These are phyloP conservation scores for Mortierella sp. DNA, from an alignment of 371 early-diverging fungal species.

Conservation along the genomic window DNA sequence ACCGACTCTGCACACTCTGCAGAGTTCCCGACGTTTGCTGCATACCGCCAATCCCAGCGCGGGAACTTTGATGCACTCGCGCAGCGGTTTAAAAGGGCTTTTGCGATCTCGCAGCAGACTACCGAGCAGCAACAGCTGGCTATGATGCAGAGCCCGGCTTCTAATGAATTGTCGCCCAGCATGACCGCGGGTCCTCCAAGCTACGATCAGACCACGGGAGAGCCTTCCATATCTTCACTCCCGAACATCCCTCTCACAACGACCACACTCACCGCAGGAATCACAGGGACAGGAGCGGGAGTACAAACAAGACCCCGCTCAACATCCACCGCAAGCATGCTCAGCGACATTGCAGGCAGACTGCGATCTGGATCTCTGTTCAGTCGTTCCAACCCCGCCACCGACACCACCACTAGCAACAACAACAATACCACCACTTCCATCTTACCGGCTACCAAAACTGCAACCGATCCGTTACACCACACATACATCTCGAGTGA, in stretches of 20 bases:
- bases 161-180: neutral
- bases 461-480: neutral
- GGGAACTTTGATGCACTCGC: constrained; percentile 32
- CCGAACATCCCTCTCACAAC: neutral
- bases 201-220: neutral
- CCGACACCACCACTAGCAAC: neutral
- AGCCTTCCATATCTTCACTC: neutral
- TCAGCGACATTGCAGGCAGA: constrained; percentile 29
- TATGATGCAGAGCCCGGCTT: neutral
- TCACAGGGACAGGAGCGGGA: neutral
- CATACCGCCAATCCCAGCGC: constrained; percentile 31
- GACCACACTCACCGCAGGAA: neutral
- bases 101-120: constrained; percentile 27
- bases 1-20: constrained; percentile 20
- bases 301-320: constrained; percentile 14
- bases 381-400: constrained; percentile 14
- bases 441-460: neutral
- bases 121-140: constrained; percentile 7
- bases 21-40: constrained; percentile 32
- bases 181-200: neutral
- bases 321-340: constrained; percentile 22
- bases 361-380: constrained; percentile 20
- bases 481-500: neutral
- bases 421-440: neutral
- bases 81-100: constrained; percentile 27